Percentiles rank a stretch among this genome's conserved stretches.
These are phyloP conservation scores for Anthracocystis setariae DNA, from an alignment of 1,284 basidiomycete genomes.

Conservation along the genomic window DNA sequence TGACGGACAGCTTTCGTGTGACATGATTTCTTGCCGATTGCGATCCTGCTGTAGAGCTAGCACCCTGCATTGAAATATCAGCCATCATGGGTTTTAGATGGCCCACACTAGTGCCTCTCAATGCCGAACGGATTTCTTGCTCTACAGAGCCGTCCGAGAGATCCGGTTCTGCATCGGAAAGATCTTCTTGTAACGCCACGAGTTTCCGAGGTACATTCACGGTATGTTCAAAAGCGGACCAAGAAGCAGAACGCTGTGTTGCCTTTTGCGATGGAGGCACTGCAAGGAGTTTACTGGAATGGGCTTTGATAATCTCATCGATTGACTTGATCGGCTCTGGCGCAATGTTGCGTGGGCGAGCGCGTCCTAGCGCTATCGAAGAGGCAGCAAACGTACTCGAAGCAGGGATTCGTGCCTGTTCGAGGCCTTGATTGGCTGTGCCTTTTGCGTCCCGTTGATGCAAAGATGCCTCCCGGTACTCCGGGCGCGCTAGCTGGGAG, in stretches of 20 bases:
- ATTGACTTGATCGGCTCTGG: slow-evolving; percentile 42
- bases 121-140: slow-evolving; percentile 18
- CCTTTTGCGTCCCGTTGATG: too few relatives aligned
- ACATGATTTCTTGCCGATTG: neutral
- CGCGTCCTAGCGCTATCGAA: slow-evolving; percentile 21
- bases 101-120: slow-evolving; percentile 7
- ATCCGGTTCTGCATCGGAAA: slow-evolving; percentile 10
- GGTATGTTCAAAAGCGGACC: slow-evolving; percentile 46
- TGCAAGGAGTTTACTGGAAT: slow-evolving; percentile 61
- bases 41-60: neutral
- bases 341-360: slow-evolving; percentile 4
- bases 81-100: neutral
- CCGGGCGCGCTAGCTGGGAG: neutral
- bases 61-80: neutral
- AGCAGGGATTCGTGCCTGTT: neutral
- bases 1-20: neutral
- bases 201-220: neutral
- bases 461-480: too few relatives aligned
- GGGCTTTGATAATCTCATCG: slow-evolving; percentile 69
- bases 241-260: slow-evolving; percentile 46
- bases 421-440: too few relatives aligned
- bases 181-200: neutral
- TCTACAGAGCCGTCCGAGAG: slow-evolving; percentile 25
- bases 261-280: slow-evolving; percentile 45
- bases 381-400: slow-evolving; percentile 37